Conservation (phyloP, 106 monocot species). For the Amphibolis antarctica region DNA sequence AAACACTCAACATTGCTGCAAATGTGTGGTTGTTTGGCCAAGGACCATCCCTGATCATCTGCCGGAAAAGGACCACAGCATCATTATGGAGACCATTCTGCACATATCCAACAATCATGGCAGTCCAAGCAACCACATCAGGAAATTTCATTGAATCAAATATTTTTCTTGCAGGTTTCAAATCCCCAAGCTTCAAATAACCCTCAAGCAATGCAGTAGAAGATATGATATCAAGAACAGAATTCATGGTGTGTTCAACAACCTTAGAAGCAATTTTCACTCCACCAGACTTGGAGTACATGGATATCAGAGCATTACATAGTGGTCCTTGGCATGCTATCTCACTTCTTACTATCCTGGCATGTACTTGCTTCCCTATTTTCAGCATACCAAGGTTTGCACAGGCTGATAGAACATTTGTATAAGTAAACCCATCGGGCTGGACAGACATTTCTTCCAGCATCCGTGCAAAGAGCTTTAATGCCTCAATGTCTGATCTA, state of each 20-base stretch:
- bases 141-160: slow-evolving; percentile 56
- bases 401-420: slow-evolving; percentile 68
- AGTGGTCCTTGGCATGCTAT: slow-evolving; percentile 29
- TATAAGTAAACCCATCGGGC: slow-evolving; percentile 58
- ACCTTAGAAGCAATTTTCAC: slow-evolving; percentile 44
- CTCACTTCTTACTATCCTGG: slow-evolving; percentile 39
- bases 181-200: slow-evolving; percentile 62
- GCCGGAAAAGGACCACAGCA: slow-evolving; percentile 53
- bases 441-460: slow-evolving; percentile 22
- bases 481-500: slow-evolving; percentile 40
- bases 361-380: slow-evolving; percentile 58
- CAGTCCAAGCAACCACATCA: slow-evolving; percentile 93
- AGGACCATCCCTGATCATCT: slow-evolving; percentile 49
- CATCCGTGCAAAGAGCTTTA: slow-evolving; percentile 59
- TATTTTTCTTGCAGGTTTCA: slow-evolving; percentile 54
- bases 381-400: slow-evolving; percentile 46
- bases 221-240: slow-evolving; percentile 48
- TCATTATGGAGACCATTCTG: slow-evolving; percentile 58
- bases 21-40: slow-evolving; percentile 73
- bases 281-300: slow-evolving; percentile 74
- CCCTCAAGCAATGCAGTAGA: slow-evolving; percentile 87
- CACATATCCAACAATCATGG: slow-evolving; percentile 86
- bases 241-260: slow-evolving; percentile 10
- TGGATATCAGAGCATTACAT: slow-evolving; percentile 79
- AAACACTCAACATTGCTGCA: slow-evolving; percentile 68